Base-by-base conservation (phyloP, 257 asterid species). In the Solanum chiquidenum region DNA sequence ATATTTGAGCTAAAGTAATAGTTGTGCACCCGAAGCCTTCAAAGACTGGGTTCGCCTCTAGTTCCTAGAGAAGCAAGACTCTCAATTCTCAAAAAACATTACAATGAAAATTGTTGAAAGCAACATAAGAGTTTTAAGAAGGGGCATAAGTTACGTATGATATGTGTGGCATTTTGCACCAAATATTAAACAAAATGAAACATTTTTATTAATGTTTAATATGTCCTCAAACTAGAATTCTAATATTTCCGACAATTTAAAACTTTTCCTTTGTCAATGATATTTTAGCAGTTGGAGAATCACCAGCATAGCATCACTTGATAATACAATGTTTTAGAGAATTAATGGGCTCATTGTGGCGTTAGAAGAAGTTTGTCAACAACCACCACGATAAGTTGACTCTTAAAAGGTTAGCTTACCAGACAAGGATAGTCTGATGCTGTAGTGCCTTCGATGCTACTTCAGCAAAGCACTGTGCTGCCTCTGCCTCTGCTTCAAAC, bases 391-490 rank as follows among this genome's bases (percentile, higher is more conserved):
- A 21, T 31, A 82, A 31, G 69, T 55, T 31, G 31, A 6, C 86
- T 31, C 86, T 46, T 6, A 52, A 82, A 31, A 29, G 7, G 23
- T 82, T 49, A 49, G 69, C 86, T 89, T 94, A 95, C 98, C 98
- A 94, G 94, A 91, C 98, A 86, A 83, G 93, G 71, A 95, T 91
- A 62, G 94, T 88, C 86, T 91, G 94, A 87, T 66, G 93, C 40
- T 88, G 92, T 62, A 92, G 76, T 11, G 98, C 96, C 83, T 92
- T 94, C 77, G 86, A 89, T 5, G 97, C 94, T 9, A 98, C 98
- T 84, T 94, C 98, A 88, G 94, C 98, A 92, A 97, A 95, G 91
- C 98, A 94, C 44, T 91, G 92, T 23, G 98, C 96, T 12, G 97
- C 86, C 79, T 87, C 88, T 40, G 88, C 88, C 25, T 75, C 85